phyloP scores from a whole-genome alignment of 768 basidiomycete genomes.

The Butyriboletus loyo region DNA sequence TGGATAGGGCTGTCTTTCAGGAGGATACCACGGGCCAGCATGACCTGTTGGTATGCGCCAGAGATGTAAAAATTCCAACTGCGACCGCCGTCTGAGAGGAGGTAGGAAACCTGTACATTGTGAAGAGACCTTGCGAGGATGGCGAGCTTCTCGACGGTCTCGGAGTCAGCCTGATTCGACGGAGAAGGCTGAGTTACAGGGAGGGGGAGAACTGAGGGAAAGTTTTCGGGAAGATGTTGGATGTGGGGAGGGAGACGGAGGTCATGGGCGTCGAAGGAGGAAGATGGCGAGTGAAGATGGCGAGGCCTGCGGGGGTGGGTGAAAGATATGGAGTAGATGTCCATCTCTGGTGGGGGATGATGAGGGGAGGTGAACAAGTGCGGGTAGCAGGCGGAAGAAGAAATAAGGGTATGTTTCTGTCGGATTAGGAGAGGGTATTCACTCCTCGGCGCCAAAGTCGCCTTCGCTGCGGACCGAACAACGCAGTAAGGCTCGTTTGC shows the following conservation, averaged over 20 bases:
- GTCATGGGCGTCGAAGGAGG: conserved; percentile 62
- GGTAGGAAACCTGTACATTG: conserved; percentile 80
- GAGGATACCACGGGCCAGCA: conserved; percentile 84
- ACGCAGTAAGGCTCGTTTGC: background rate
- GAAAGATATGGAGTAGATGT: conserved; percentile 94
- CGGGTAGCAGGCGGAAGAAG: conserved; percentile 1
- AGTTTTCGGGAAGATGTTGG: conserved; percentile 31
- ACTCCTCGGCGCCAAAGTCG: conserved; percentile 20
- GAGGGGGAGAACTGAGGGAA: conserved; percentile 37
- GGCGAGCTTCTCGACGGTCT: conserved; percentile 76
- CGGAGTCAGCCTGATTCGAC: conserved; percentile 50
- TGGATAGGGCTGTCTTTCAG: conserved; percentile 87
- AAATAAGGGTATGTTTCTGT: conserved; percentile 17
- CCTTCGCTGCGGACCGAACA: conserved; percentile 1
- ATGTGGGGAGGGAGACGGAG: conserved; percentile 44
- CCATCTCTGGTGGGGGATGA: conserved; percentile 48
- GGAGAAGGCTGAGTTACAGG: conserved; percentile 34
- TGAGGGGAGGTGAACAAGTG: background rate
- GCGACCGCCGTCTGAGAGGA: conserved; percentile 60
- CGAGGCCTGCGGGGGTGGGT: conserved; percentile 83
- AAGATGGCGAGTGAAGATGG: conserved; percentile 53
- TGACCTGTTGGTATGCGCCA: conserved; percentile 90
- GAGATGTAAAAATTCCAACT: conserved; percentile 90
- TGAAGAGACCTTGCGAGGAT: conserved; percentile 78
- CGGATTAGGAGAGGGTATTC: conserved; percentile 28